Percentiles rank a stretch among this genome's conserved stretches.
These are phyloP conservation scores for Cystobasidium tubakii DNA, from an alignment of 768 basidiomycete genomes.

Conservation along the genomic window DNA sequence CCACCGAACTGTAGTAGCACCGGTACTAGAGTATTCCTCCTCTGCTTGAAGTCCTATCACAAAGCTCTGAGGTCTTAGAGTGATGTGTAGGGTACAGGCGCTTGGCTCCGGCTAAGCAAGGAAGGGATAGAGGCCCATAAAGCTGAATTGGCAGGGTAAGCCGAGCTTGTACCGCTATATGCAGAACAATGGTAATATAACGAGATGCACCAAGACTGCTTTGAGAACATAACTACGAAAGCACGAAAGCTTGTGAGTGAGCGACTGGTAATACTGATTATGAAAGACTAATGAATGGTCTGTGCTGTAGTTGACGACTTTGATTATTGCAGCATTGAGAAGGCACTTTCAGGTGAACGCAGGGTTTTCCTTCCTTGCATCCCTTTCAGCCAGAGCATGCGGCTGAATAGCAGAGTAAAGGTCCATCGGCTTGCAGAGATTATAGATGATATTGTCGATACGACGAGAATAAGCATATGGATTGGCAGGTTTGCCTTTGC, in stretches of 20 bases:
- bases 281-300: too few relatives aligned
- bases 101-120: too few relatives aligned
- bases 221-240: background rate
- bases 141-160: too few relatives aligned
- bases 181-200: background rate
- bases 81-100: too few relatives aligned
- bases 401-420: slow-evolving; percentile 28
- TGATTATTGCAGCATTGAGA: background rate
- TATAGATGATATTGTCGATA: slow-evolving; percentile 28
- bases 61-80: too few relatives aligned
- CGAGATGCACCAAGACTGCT: background rate
- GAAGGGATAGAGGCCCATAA: too few relatives aligned
- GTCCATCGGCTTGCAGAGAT: slow-evolving; percentile 35
- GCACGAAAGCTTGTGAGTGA: too few relatives aligned
- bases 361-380: slow-evolving; percentile 30
- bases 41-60: too few relatives aligned
- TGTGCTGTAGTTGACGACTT: background rate
- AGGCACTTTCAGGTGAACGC: background rate
- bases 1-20: too few relatives aligned
- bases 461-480: slow-evolving; percentile 4
- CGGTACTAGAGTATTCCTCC: too few relatives aligned
- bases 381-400: slow-evolving; percentile 25
- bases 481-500: slow-evolving; percentile 15
- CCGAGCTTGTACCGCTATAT: background rate
- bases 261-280: too few relatives aligned